Conservation (phyloP, 2,329 filamentous ascomycete species). For the Podosphaera fusca region DNA sequence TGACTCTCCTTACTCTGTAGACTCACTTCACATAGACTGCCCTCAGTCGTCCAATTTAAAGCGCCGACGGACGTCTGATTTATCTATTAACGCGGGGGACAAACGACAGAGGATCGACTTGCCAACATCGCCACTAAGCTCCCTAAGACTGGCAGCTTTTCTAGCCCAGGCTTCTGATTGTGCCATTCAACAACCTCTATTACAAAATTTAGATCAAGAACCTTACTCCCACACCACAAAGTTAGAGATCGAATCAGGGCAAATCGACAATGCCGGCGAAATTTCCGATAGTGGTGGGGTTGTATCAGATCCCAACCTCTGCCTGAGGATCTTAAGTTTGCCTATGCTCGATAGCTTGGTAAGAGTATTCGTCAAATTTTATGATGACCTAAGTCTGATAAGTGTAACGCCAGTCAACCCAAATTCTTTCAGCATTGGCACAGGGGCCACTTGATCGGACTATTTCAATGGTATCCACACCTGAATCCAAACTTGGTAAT, state of each 20-base stretch:
- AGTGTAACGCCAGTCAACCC: conserved; percentile 23
- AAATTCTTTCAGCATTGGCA: conserved; percentile 32
- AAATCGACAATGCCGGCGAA: too few relatives aligned
- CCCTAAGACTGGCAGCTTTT: conserved; percentile 5
- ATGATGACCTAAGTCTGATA: too few relatives aligned
- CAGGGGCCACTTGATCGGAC: conserved; percentile 32
- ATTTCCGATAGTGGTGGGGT: conserved; percentile 1
- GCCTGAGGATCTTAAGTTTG: conserved; percentile 32
- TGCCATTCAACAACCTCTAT: conserved; percentile 3
- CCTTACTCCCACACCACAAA: background rate
- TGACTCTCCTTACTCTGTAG: conserved; percentile 1
- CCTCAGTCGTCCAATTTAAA: conserved; percentile 3
- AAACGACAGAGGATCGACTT: background rate
- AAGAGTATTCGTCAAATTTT: conserved; percentile 8
- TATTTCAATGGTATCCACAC: conserved; percentile 30
- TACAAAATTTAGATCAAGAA: background rate
- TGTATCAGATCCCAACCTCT: conserved; percentile 12
- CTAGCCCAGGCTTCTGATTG: conserved; percentile 6
- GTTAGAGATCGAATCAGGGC: too few relatives aligned
- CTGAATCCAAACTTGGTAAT: conserved; percentile 31
- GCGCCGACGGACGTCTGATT: conserved; percentile 4
- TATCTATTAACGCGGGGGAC: conserved; percentile 1
- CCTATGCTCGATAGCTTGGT: conserved; percentile 38
- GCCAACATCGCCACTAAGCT: background rate
- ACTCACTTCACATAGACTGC: background rate